A percentile compares a stretch with the other conserved stretches of the same genome.
These are phyloP conservation scores for Psidium guajava DNA, from an alignment of 345 rosid genomes.

Conservation along the genomic window DNA sequence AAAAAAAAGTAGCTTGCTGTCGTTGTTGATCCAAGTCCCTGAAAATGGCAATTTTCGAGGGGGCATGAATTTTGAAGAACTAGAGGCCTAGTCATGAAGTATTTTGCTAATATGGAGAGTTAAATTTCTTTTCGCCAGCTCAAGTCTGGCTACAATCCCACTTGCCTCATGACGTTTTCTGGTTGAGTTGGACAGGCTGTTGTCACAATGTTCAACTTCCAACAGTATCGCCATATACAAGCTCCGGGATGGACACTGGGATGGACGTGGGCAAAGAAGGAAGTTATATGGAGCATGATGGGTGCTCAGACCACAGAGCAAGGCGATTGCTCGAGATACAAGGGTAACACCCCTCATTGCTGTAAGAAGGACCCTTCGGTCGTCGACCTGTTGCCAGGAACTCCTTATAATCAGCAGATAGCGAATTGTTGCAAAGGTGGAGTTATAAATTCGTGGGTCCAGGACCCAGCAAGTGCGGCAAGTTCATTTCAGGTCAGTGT, in stretches of 20 bases:
- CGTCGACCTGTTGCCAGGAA: constrained; percentile 36
- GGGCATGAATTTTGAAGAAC: background rate
- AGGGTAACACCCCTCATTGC: constrained; percentile 32
- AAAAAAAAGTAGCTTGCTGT: background rate
- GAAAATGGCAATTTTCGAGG: background rate
- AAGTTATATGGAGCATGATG: constrained; percentile 47
- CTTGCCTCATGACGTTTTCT: background rate
- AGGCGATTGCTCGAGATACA: constrained; percentile 59
- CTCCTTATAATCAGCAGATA: constrained; percentile 44
- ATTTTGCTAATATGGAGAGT: background rate
- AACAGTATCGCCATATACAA: constrained; percentile 41
- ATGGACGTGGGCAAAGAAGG: constrained; percentile 58
- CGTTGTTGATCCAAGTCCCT: background rate
- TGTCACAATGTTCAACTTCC: constrained; percentile 37
- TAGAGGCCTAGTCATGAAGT: background rate
- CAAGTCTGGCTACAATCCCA: background rate
- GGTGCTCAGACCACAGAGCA: constrained; percentile 42
- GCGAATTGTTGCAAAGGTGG: constrained; percentile 71
- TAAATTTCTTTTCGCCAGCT: background rate
- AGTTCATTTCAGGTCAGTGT: constrained; percentile 45
- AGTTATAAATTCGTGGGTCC: constrained; percentile 35
- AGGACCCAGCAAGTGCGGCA: constrained; percentile 29
- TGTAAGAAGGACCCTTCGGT: constrained; percentile 36
- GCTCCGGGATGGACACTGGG: constrained; percentile 57
- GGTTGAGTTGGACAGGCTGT: constrained; percentile 24